Evolutionary conservation across 2,329 filamentous ascomycete species (phyloP), one percentile per base, ranked within the genome.

Genomic region (Ceratocystis colombiana): DNA sequence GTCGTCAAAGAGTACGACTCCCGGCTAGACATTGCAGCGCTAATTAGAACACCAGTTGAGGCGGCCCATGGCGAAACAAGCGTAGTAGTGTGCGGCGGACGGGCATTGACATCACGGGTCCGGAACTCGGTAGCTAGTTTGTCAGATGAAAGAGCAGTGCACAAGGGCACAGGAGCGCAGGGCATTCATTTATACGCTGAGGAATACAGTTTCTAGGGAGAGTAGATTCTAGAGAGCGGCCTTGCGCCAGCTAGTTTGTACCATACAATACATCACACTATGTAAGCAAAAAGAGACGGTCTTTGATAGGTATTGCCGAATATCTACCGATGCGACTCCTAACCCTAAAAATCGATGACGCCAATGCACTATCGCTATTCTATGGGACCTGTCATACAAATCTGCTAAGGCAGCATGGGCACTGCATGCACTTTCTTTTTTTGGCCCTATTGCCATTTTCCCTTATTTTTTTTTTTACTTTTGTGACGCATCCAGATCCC

Each of bases 121-220:
- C 76, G 84, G 66, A 85, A 83, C 69, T 79, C 77, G 66, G 82
- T 86, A 2, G 79, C 80, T 1, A 74, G 73, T 37, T 68, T 86
- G 68, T 84, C 82, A 64, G 83, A 86, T 70, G 83, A 86, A 73
- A 75, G 84, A 50, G 84, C 80, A 0, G 83, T 86, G 25, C 84
- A 86, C 71, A 86, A 86, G 72, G 84, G 84, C 4, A 85, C 82
- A 0, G 83, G 82, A 0, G 83, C 84, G 0, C 84, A 86, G 71
- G 84, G 84, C 0, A 85, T 86, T 50, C 79, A 81, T 71, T 71
- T 86, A 66, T 79, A 84, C 71, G 82, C 82, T 0, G 84, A 86
- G 69, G 83, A 86, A 71, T 86, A 85, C 72, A 78, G 77, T 28
- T 82, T 82, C 69, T 83, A 71, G 71, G 45, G 8, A 57, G 7